These are phyloP conservation scores for Leccinum proximum DNA, from an alignment of 1,284 basidiomycete genomes.

Conservation along the genomic window DNA sequence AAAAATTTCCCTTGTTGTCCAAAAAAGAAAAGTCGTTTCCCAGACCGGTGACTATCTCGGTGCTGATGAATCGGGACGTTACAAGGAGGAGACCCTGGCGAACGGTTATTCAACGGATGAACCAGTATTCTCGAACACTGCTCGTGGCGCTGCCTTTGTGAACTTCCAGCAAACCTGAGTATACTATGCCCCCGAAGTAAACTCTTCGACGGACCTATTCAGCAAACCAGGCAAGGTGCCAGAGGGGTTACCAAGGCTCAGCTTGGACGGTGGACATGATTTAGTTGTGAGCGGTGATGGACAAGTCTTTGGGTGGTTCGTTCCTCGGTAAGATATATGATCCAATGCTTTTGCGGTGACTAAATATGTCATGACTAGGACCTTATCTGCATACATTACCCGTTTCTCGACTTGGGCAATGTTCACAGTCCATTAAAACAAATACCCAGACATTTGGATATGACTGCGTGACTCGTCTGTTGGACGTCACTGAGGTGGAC, in stretches of 20 bases:
- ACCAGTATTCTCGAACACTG: slow-evolving; percentile 40
- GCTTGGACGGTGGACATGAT: slow-evolving; percentile 70
- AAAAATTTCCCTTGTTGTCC: no score
- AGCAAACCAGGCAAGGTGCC: slow-evolving; percentile 67
- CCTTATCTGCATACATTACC: slow-evolving; percentile 63
- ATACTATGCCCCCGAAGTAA: slow-evolving; percentile 45
- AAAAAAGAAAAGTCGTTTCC: no score
- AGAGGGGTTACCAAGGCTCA: slow-evolving; percentile 53
- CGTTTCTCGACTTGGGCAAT: slow-evolving; percentile 46
- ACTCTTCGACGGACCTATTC: slow-evolving; percentile 49
- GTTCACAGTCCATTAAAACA: slow-evolving; percentile 41
- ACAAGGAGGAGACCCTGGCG: slow-evolving; percentile 46
- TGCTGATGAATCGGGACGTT: slow-evolving; percentile 46
- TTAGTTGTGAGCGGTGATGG: slow-evolving; percentile 61
- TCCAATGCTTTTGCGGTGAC: slow-evolving; percentile 1
- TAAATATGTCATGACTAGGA: slow-evolving; percentile 36
- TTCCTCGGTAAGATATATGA: slow-evolving; percentile 50
- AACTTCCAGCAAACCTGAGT: slow-evolving; percentile 55
- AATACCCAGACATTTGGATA: slow-evolving; percentile 57
- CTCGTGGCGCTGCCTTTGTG: slow-evolving; percentile 51
- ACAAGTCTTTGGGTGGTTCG: slow-evolving; percentile 66
- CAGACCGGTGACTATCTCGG: slow-evolving; percentile 23
- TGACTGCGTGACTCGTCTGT: slow-evolving; percentile 48
- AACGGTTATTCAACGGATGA: slow-evolving; percentile 55
- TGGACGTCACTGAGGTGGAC: slow-evolving; percentile 53